A percentile compares a stretch with the other conserved stretches of the same genome.
Conservation (phyloP, 768 basidiomycete genomes). For the Erythrobasidium yunnanense region DNA sequence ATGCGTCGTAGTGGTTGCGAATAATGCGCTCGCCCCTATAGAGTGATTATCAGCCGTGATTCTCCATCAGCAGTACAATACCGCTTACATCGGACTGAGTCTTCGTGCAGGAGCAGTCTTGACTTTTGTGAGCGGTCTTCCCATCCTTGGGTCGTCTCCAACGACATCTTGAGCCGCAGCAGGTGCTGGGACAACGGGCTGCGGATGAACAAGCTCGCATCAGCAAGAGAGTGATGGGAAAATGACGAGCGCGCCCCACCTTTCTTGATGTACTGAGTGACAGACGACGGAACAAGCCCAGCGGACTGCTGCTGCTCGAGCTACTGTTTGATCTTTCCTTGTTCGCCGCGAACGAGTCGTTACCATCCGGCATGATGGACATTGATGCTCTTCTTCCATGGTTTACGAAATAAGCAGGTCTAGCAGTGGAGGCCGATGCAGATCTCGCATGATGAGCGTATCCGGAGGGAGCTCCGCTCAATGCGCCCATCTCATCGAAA, state of each 20-base stretch:
- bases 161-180: background rate
- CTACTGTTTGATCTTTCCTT: background rate
- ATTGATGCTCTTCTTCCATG: slow-evolving; percentile 11
- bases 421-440: background rate
- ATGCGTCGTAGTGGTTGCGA: too few relatives aligned
- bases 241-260: background rate
- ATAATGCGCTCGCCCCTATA: too few relatives aligned
- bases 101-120: background rate
- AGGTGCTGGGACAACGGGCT: background rate
- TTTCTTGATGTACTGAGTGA: background rate
- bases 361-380: background rate
- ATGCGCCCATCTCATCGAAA: background rate
- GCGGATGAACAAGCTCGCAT: background rate
- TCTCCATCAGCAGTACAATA: too few relatives aligned
- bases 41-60: too few relatives aligned
- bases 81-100: slow-evolving; percentile 18
- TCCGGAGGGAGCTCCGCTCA: background rate
- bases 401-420: background rate
- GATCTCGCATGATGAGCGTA: background rate
- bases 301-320: slow-evolving; percentile 6
- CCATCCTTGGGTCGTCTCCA: background rate
- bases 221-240: background rate
- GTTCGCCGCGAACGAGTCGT: background rate
- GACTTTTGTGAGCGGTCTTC: slow-evolving; percentile 3
- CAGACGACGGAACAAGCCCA: background rate